phyloP scores from a whole-genome alignment of 1,139 yeast genomes.

The Kazachstania sp. region DNA sequence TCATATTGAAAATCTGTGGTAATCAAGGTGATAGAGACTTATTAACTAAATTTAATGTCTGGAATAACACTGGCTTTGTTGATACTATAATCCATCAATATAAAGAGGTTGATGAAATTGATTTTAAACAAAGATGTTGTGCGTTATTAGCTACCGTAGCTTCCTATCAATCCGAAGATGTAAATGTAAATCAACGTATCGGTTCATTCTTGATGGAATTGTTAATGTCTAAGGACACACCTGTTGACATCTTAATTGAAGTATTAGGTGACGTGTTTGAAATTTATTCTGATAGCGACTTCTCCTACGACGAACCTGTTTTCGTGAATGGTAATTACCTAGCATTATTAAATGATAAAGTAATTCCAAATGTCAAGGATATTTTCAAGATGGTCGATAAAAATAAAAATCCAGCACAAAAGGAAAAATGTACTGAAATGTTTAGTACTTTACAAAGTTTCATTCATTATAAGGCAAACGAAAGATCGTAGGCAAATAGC shows the following conservation, averaged over 20 bases:
- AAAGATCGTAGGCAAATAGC: slow-evolving; percentile 19
- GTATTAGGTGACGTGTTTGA: slow-evolving; percentile 62
- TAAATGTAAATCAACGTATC: slow-evolving; percentile 39
- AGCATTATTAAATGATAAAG: slow-evolving; percentile 36
- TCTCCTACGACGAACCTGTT: slow-evolving; percentile 56
- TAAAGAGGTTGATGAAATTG: slow-evolving; percentile 17
- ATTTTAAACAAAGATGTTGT: slow-evolving; percentile 23
- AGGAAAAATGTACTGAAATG: slow-evolving; percentile 61
- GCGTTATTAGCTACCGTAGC: slow-evolving; percentile 56
- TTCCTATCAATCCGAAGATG: slow-evolving; percentile 36
- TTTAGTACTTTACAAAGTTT: slow-evolving; percentile 62
- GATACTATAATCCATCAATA: slow-evolving; percentile 22
- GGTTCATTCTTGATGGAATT: slow-evolving; percentile 40
- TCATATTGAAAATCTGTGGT: slow-evolving; percentile 38
- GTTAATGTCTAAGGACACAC: slow-evolving; percentile 23
- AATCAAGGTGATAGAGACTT: slow-evolving; percentile 10
- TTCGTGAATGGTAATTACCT: slow-evolving; percentile 54
- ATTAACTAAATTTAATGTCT: slow-evolving; percentile 17
- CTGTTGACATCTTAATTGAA: slow-evolving; percentile 42
- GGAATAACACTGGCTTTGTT: slow-evolving; percentile 17
- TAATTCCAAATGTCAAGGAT: slow-evolving; percentile 41
- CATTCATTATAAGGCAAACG: slow-evolving; percentile 58
- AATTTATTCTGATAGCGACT: slow-evolving; percentile 67
- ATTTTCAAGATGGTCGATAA: slow-evolving; percentile 56
- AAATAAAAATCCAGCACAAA: slow-evolving; percentile 48